Evolutionary conservation across 2,329 filamentous ascomycete genomes (phyloP).

Genomic region (Microsporum canis): DNA sequence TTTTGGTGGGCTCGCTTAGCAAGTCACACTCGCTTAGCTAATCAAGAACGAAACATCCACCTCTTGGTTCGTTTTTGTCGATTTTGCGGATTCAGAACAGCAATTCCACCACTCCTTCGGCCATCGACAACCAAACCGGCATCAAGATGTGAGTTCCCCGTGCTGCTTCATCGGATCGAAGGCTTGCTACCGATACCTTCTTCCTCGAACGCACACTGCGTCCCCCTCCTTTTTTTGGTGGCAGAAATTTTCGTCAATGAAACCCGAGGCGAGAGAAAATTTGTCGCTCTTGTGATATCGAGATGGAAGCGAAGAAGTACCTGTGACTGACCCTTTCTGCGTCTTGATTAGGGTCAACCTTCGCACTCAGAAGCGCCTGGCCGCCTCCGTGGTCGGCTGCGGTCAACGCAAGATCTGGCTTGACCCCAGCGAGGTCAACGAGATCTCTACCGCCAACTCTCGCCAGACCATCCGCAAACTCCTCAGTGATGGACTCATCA

Average conservation of each 20-base stretch:
- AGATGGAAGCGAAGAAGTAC: neutral
- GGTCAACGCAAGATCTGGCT: slow-evolving; percentile 99
- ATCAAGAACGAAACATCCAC: slow-evolving; percentile 10
- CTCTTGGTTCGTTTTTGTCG: slow-evolving; percentile 2
- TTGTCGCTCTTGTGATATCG: neutral
- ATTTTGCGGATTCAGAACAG: slow-evolving; percentile 14
- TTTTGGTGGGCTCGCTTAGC: slow-evolving; percentile 16
- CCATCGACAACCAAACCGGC: slow-evolving; percentile 14
- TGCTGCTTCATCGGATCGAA: neutral
- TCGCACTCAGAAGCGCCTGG: slow-evolving; percentile 99
- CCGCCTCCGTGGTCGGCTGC: slow-evolving; percentile 95
- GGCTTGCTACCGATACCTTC: neutral
- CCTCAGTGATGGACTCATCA: slow-evolving; percentile 99
- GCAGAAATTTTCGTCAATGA: neutral
- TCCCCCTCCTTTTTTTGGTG: neutral
- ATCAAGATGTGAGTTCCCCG: slow-evolving; percentile 18
- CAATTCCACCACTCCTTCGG: slow-evolving; percentile 13
- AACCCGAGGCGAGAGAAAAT: neutral
- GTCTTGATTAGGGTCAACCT: slow-evolving; percentile 77
- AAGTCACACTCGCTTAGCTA: slow-evolving; percentile 15
- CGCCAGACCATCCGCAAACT: slow-evolving; percentile 99
- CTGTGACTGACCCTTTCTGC: neutral
- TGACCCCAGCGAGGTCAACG: slow-evolving; percentile 97
- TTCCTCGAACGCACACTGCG: neutral
- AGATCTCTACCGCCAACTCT: slow-evolving; percentile 99